phyloP scores from a whole-genome alignment of 2,329 filamentous ascomycete genomes.

The Cladosporium sphaerospermum region DNA sequence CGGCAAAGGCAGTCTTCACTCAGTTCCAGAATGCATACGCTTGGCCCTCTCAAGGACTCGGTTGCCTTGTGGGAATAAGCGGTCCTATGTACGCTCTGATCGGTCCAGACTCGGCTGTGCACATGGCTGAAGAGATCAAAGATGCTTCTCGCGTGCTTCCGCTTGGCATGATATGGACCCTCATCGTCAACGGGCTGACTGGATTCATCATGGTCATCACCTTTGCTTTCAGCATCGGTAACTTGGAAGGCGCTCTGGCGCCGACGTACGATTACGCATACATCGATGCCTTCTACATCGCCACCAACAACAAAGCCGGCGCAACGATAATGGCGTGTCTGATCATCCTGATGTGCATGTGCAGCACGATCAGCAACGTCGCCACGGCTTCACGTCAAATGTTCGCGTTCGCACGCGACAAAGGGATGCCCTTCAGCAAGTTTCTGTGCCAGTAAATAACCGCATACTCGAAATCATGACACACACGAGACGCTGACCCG shows the following conservation, averaged over 20 bases:
- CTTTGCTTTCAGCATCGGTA: conserved; percentile 24
- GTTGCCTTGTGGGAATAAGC: conserved; percentile 39
- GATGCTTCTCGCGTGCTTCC: conserved; percentile 40
- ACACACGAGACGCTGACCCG: neutral
- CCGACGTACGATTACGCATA: conserved; percentile 24
- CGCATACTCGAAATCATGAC: neutral
- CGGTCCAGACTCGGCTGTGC: conserved; percentile 34
- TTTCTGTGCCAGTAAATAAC: conserved; percentile 21
- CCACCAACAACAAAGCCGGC: conserved; percentile 26
- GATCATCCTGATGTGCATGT: conserved; percentile 27
- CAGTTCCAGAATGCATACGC: conserved; percentile 34
- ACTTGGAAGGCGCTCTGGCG: conserved; percentile 13
- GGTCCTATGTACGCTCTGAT: conserved; percentile 33
- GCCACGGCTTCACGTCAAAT: conserved; percentile 29
- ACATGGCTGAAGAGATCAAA: conserved; percentile 31
- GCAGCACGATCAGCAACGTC: conserved; percentile 31
- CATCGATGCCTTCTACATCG: conserved; percentile 29
- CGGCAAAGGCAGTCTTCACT: conserved; percentile 27
- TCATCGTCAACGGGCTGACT: conserved; percentile 31
- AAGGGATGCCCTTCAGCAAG: conserved; percentile 28
- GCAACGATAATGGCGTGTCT: conserved; percentile 27
- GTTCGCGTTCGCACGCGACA: conserved; percentile 29
- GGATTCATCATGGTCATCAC: conserved; percentile 34
- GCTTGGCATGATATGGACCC: conserved; percentile 38
- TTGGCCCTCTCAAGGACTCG: conserved; percentile 37